Evolutionary conservation across 1,284 basidiomycete genomes (phyloP), one percentile per base, ranked within the genome.

Genomic region (Tausonia pullulans): DNA sequence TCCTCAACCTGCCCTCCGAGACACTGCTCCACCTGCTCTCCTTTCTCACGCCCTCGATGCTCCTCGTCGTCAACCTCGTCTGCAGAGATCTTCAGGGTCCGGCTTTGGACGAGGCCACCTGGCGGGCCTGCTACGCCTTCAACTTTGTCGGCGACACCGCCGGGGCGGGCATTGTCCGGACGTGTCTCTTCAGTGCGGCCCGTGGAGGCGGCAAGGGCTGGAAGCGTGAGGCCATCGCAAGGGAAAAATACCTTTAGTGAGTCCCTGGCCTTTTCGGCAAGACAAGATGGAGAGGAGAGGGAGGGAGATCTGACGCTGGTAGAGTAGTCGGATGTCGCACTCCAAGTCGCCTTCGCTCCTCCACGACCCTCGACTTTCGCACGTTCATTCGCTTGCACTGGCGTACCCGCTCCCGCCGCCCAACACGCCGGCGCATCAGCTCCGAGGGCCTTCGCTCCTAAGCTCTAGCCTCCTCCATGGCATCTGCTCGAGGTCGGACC

Each of bases 1-100:
- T 85, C 60, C 80, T 85, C 70, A 75, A 76, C 70, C 69, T 87
- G 61, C 87, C 89, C 40, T 75, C 79, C 48, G 89, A 92, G 73
- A 85, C 85, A 43, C 85, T 91, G 75, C 84, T 83, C 49, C 86
- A 87, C 68, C 81, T 91, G 76, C 87, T 88, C n/a, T 80, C 87
- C 9, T 85, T 83, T 72, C 83, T 92, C 62, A 80, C 85, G 70
- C 87, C 87, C 0, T 76, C 78, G 0, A 79, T 83, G 5, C 82
- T 93, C 50, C 74, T 84, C 58, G 74, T 80, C 2, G 81, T 89
- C 68, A 79, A 81, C 10, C 74, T 75, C 67, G 83, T 85, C 56
- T 83, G 82, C 73, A 78, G 76, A 57, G 71, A 74, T 57, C 81
- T 91, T 67, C 78, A 81, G 69, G 76, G 80, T 66, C 86, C 89